Conservation (phyloP, 208 protist species). For the Acanthamoeba triangularis region DNA sequence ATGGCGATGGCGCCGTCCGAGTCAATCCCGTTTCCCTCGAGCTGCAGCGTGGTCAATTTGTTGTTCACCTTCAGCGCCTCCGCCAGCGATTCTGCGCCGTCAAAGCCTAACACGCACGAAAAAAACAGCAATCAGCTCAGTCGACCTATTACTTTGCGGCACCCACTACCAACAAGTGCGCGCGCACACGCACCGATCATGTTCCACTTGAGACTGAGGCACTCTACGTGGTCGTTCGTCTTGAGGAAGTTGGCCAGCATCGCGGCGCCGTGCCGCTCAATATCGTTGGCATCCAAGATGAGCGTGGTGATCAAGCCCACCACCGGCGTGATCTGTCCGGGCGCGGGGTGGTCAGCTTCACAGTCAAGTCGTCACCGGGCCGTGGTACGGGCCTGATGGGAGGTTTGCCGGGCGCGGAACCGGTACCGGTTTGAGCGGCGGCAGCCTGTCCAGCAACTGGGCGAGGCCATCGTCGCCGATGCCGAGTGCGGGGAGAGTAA, state of each 20-base stretch:
- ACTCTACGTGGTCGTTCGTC: slow-evolving; percentile 5
- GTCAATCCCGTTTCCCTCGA: slow-evolving; percentile 16
- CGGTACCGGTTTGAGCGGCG: not conserved
- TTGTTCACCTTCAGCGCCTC: slow-evolving; percentile 9
- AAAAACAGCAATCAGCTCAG: not conserved
- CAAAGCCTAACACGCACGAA: not conserved
- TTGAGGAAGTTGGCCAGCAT: not conserved
- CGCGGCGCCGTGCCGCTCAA: not conserved
- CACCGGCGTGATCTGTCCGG: too few relatives aligned
- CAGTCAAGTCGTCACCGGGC: too few relatives aligned
- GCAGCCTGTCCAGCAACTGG: not conserved
- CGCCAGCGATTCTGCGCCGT: slow-evolving; percentile 4
- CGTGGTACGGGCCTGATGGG: too few relatives aligned
- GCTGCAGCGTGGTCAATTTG: not conserved
- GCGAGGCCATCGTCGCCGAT: slow-evolving; percentile 22
- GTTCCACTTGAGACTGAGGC: slow-evolving; percentile 46
- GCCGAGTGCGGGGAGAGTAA: not conserved
- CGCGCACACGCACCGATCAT: slow-evolving; percentile 8
- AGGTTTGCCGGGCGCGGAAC: too few relatives aligned
- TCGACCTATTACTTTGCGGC: not conserved
- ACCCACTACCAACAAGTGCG: too few relatives aligned
- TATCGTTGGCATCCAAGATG: slow-evolving; percentile 47
- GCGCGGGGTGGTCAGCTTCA: too few relatives aligned
- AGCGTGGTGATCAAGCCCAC: not conserved
- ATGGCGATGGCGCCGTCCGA: slow-evolving; percentile 35